Evolutionary conservation across 345 rosid genomes (phyloP), one percentile per base, ranked within the genome.

Genomic region (Eucalyptus curtisii): DNA sequence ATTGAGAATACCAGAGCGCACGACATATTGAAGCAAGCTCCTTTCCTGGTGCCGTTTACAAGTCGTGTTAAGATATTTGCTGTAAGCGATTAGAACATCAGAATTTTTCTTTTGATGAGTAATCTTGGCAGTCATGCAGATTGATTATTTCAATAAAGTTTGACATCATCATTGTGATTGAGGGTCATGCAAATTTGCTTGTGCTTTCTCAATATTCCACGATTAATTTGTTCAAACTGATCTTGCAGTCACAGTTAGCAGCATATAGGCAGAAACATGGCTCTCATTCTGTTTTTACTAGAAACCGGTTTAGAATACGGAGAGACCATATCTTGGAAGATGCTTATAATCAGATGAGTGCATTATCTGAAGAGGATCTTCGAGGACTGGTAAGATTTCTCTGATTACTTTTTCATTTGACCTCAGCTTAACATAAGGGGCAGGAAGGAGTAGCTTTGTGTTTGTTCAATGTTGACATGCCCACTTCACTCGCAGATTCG

Each of bases 321-420:
- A 92, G 99, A 91, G 97, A 97, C 93, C 99, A 91, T 92, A 97
- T 98, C 89, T 88, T 98, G 90, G 99, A 98, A 93, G 99, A 98
- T 94, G 99, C 99, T 90, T 98, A 94, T 92, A 95, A 90, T 93
- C 99, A 98, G 94, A 96, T 98, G 99, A 97, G 97, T 92, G 92
- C 95, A 86, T 91, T 97, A 91, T 95, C 99, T 53, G 99, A 97
- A 92, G 99, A 96, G 92, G 99, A 98, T 92, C 99, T 97, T 87
- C 95, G 95, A 87, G 99, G 99, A 91, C 89, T 93, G 95, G 99
- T 98, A 94, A 90, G 89, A 79, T 47, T 45, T 88, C 89, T 87
- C 48, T 90, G 87, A 57, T 44, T 86, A 55, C 16, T 48, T 30
- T 47, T 49, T 30, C 76, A 86, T 44, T 40, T 76, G 47, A 40